Conservation (phyloP, 2,329 filamentous ascomycete genomes). For the Diaporthe sp. region DNA sequence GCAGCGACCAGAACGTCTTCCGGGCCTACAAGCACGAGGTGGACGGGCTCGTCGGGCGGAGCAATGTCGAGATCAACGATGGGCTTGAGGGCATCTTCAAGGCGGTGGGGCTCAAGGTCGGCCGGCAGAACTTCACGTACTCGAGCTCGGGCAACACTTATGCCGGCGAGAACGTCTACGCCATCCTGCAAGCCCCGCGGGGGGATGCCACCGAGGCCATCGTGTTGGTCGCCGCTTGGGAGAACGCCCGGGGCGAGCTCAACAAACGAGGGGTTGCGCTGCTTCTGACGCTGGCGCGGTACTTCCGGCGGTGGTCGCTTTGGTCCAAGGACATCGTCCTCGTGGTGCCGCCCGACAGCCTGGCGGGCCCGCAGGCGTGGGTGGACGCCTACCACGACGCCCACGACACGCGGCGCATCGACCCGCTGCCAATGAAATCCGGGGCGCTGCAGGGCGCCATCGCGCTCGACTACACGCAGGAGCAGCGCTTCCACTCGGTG, state of each 20-base stretch:
- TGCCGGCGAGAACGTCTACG: slow-evolving; percentile 90
- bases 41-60: slow-evolving; percentile 61
- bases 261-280: slow-evolving; percentile 91
- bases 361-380: slow-evolving; percentile 93
- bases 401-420: slow-evolving; percentile 76
- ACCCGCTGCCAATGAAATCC: slow-evolving; percentile 86
- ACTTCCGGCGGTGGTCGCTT: slow-evolving; percentile 97
- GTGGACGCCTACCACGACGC: slow-evolving; percentile 97
- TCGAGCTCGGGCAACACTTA: slow-evolving; percentile 78
- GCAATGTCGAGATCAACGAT: slow-evolving; percentile 66
- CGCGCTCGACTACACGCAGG: slow-evolving; percentile 91
- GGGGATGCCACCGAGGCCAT: slow-evolving; percentile 98
- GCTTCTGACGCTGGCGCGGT: slow-evolving; percentile 86
- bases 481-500: slow-evolving; percentile 84
- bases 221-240: slow-evolving; percentile 90
- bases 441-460: slow-evolving; percentile 92
- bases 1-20: slow-evolving; percentile 95
- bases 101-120: slow-evolving; percentile 86
- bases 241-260: slow-evolving; percentile 79
- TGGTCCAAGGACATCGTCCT: slow-evolving; percentile 99
- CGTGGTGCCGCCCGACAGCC: slow-evolving; percentile 87
- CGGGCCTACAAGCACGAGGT: slow-evolving; percentile 90
- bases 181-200: slow-evolving; percentile 89
- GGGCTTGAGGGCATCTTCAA: slow-evolving; percentile 80
- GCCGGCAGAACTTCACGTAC: slow-evolving; percentile 89